These are phyloP conservation scores for Wickerhamomyces ciferrii DNA, from an alignment of 805 yeast genomes.

Conservation along the genomic window DNA sequence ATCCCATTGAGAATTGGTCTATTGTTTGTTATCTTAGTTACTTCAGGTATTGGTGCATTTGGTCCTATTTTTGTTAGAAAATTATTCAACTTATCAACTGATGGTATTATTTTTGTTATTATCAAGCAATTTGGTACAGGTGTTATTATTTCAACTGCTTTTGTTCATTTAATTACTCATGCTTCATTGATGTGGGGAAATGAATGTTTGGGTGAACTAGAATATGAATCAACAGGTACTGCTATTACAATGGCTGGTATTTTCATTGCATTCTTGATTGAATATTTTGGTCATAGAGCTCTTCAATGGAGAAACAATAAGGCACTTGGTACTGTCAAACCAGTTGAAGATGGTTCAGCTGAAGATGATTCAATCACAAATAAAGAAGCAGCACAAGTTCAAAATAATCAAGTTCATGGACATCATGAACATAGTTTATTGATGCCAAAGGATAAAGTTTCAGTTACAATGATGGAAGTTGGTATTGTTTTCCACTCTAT, in stretches of 20 bases:
- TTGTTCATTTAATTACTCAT: background rate
- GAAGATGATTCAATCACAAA: background rate
- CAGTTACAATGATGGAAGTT: conserved; percentile 56
- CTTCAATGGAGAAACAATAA: background rate
- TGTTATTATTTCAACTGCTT: conserved; percentile 1
- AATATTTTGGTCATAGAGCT: background rate
- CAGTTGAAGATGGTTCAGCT: background rate
- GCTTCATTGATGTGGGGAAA: background rate
- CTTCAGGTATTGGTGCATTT: background rate
- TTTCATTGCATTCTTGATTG: conserved; percentile 1
- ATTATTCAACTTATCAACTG: background rate
- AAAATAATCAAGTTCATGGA: background rate
- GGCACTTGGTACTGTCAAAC: background rate
- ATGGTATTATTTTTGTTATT: background rate
- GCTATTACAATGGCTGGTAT: conserved; percentile 1
- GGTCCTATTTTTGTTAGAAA: background rate
- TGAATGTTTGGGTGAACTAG: background rate
- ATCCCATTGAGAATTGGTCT: conserved; percentile 1
- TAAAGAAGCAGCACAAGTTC: background rate
- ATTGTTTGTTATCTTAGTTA: background rate
- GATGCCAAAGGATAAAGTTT: conserved; percentile 4
- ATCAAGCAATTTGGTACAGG: background rate
- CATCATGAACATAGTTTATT: conserved; percentile 1
- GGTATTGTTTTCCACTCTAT: conserved; percentile 80
- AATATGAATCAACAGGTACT: background rate